Evolutionary conservation across 345 rosid genomes (phyloP).

Genomic region (Lenwebbia sp.): DNA sequence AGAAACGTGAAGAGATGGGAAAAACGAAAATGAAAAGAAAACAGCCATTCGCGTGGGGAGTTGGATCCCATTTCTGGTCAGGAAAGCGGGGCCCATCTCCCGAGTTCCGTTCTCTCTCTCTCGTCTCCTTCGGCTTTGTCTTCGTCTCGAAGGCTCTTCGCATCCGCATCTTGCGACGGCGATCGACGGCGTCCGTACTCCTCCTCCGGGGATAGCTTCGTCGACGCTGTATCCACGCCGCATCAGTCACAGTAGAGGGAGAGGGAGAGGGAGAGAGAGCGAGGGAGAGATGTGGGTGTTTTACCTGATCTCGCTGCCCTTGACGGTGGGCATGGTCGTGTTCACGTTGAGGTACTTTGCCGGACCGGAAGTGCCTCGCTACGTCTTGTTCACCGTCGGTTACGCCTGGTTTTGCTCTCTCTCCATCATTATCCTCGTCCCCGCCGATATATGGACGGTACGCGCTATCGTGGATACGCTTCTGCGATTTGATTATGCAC

Average conservation of each 20-base stretch:
- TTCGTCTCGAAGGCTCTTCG: background rate
- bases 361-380: constrained; percentile 91
- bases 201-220: background rate
- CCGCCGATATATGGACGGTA: constrained; percentile 97
- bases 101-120: background rate
- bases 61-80: background rate
- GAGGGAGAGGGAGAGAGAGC: background rate
- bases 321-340: constrained; percentile 88
- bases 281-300: constrained; percentile 81
- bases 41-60: background rate
- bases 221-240: background rate
- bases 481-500: background rate
- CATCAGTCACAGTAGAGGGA: background rate
- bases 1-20: background rate
- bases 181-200: background rate
- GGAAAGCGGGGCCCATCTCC: background rate
- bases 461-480: background rate
- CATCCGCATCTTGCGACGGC: background rate
- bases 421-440: constrained; percentile 93
- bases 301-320: constrained; percentile 93
- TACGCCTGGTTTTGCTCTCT: constrained; percentile 98
- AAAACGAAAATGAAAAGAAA: background rate
- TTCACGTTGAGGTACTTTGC: constrained; percentile 80
- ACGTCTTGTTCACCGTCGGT: constrained; percentile 84
- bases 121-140: background rate